A percentile compares a stretch with the other conserved stretches of the same genome.
These are phyloP conservation scores for Tardiomyces digboiensis DNA, from an alignment of 1,139 yeast species.

Conservation along the genomic window DNA sequence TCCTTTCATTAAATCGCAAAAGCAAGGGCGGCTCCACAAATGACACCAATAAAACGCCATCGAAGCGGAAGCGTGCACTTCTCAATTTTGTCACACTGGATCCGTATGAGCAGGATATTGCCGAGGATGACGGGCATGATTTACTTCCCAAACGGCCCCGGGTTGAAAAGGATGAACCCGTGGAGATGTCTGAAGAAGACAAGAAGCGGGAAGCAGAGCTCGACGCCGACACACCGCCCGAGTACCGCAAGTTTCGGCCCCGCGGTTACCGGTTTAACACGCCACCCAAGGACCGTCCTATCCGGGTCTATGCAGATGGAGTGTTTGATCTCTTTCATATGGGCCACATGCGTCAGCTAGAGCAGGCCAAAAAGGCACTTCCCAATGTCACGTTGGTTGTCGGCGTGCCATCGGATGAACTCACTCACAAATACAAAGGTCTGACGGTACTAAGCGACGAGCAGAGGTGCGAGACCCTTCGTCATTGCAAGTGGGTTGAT, in stretches of 20 bases:
- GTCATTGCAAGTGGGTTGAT: conserved; percentile 95
- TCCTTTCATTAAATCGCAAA: conserved; percentile 8
- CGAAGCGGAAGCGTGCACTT: not conserved
- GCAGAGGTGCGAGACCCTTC: conserved; percentile 81
- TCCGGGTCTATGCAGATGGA: conserved; percentile 94
- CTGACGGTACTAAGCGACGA: conserved; percentile 80
- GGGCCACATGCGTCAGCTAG: conserved; percentile 96
- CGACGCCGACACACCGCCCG: conserved; percentile 44
- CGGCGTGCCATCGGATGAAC: conserved; percentile 85
- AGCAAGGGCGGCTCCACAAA: not conserved
- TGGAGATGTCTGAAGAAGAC: not conserved
- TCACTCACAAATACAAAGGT: conserved; percentile 90
- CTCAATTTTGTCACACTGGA: conserved; percentile 13
- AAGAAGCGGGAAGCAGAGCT: conserved; percentile 37
- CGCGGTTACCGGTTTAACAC: conserved; percentile 45
- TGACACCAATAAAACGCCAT: not conserved
- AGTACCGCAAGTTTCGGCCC: conserved; percentile 29
- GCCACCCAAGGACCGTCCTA: conserved; percentile 82
- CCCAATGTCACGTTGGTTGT: conserved; percentile 77
- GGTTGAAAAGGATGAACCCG: not conserved
- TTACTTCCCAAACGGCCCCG: conserved; percentile 1
- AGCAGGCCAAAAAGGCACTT: conserved; percentile 92
- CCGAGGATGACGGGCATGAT: conserved; percentile 11
- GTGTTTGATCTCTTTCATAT: conserved; percentile 93
- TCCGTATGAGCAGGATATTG: conserved; percentile 13